Evolutionary conservation across 2,329 filamentous ascomycete species (phyloP), one percentile per base, ranked within the genome.

Genomic region (Dendryphion nanum): DNA sequence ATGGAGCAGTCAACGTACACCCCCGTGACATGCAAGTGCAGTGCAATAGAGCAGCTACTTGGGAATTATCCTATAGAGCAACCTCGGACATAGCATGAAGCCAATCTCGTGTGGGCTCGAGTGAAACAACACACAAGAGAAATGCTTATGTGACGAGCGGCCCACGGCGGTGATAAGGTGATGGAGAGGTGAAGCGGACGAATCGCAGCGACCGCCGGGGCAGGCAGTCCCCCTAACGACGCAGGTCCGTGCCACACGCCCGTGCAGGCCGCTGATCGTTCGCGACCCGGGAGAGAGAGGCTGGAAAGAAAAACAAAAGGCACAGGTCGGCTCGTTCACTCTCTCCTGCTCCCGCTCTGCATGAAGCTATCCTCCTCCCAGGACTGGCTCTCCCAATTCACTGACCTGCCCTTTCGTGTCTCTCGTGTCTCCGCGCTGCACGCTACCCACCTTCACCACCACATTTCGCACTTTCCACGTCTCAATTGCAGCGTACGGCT

Each of bases 171-270:
- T 33, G 30, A 19, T 18, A 18, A 12, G 30, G 30, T 17, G 17
- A 33, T 33, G 30, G n/a, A 33, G 30, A 14, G n/a, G 30, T 18
- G 30, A 26, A 33, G 30, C n/a, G n/a, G 14, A 18, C 30, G 14
- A 33, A 33, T 33, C 15, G 18, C 18, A 19, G 30, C 8, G 30
- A 18, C 17, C 15, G 14, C n/a, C n/a, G n/a, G n/a, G n/a, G n/a
- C n/a, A n/a, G 23, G n/a, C 10, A 8, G 23, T 10, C 23, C 10
- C 23, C 23, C n/a, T 3, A 26, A 26, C 10, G 23, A 3, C 23
- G 10, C 23, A n/a, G 23, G n/a, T 26, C 10, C 23, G 10, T 26
- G 23, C 10, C 23, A n/a, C 23, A n/a, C 10, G 23, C 10, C 10
- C 10, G 10, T 26, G n/a, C 10, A 8, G 23, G 23, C 10, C 23